These are phyloP conservation scores for Candida methanosorbosa DNA, from an alignment of 805 yeast genomes.

Conservation along the genomic window DNA sequence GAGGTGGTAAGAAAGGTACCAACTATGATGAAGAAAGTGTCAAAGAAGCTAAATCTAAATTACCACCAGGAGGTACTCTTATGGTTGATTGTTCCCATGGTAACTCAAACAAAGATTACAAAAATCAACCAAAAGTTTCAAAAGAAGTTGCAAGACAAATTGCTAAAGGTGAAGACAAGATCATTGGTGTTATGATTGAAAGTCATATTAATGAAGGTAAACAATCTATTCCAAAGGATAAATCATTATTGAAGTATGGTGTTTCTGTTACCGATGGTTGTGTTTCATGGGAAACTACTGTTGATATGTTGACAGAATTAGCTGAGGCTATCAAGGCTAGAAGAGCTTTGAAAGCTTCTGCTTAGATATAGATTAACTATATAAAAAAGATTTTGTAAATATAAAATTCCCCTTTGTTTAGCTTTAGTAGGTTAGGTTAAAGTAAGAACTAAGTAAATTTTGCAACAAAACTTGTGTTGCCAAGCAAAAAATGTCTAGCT, in stretches of 20 bases:
- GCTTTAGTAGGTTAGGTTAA: too few relatives aligned
- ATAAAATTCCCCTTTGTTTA: too few relatives aligned
- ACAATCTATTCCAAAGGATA: conserved; percentile 85
- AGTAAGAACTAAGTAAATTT: too few relatives aligned
- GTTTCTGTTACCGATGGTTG: conserved; percentile 97
- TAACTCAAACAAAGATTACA: conserved; percentile 83
- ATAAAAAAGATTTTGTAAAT: too few relatives aligned
- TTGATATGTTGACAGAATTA: conserved; percentile 54
- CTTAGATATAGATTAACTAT: too few relatives aligned
- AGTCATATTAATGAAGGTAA: conserved; percentile 87
- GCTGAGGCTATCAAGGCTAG: conserved; percentile 77
- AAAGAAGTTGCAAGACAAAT: conserved; percentile 72
- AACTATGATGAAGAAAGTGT: conserved; percentile 78
- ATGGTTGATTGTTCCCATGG: conserved; percentile 99
- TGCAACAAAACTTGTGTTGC: too few relatives aligned
- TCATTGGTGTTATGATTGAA: conserved; percentile 97
- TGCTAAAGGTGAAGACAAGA: conserved; percentile 58
- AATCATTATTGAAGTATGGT: conserved; percentile 74
- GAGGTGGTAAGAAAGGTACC: conserved; percentile 95
- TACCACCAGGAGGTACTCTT: conserved; percentile 44
- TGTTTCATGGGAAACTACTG: conserved; percentile 85
- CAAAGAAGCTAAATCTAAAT: conserved; percentile 50
- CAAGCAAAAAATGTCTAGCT: too few relatives aligned
- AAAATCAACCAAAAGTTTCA: conserved; percentile 89
- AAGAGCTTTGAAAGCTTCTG: conserved; percentile 37